A percentile compares a stretch with the other conserved stretches of the same genome.
phyloP scores from a whole-genome alignment of 2,329 filamentous ascomycete genomes.

The Scorias spongiosa region DNA sequence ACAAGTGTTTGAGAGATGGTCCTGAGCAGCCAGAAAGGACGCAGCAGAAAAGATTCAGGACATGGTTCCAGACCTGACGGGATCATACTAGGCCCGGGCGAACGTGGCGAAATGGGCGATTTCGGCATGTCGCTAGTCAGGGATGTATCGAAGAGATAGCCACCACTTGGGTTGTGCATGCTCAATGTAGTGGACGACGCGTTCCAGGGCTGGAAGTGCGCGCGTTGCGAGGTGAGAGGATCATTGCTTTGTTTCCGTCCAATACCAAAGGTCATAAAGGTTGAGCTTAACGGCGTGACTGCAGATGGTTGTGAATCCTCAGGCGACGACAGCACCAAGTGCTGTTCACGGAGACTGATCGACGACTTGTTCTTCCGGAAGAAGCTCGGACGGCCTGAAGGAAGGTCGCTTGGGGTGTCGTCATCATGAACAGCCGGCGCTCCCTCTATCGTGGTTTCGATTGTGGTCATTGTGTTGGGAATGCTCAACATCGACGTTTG shows the following conservation, averaged over 20 bases:
- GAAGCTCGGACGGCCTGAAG: slow-evolving; percentile 11
- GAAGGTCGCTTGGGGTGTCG: slow-evolving; percentile 12
- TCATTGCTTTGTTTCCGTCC: slow-evolving; percentile 12
- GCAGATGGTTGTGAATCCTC: slow-evolving; percentile 53
- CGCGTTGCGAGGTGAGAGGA: slow-evolving; percentile 16
- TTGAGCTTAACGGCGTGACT: slow-evolving; percentile 56
- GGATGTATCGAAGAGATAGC: slow-evolving; percentile 61
- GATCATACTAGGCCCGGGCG: slow-evolving; percentile 33
- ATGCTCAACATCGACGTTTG: slow-evolving; percentile 5
- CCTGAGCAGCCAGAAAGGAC: slow-evolving; percentile 96
- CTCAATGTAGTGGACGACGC: not conserved
- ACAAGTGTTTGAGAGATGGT: slow-evolving; percentile 83
- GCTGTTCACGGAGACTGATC: slow-evolving; percentile 47
- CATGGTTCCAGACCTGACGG: slow-evolving; percentile 80
- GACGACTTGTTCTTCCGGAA: slow-evolving; percentile 37
- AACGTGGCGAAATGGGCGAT: slow-evolving; percentile 15
- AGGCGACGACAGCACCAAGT: slow-evolving; percentile 51
- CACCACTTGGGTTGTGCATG: slow-evolving; percentile 43
- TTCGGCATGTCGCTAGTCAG: slow-evolving; percentile 8
- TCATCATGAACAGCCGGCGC: slow-evolving; percentile 8
- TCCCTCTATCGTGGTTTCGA: slow-evolving; percentile 1
- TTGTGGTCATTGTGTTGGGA: slow-evolving; percentile 7
- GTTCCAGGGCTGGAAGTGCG: slow-evolving; percentile 5
- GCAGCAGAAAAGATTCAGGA: slow-evolving; percentile 72
- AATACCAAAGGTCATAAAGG: slow-evolving; percentile 39